Conservation (phyloP, 1,284 basidiomycete species). For the Rhodotorula sp. region DNA sequence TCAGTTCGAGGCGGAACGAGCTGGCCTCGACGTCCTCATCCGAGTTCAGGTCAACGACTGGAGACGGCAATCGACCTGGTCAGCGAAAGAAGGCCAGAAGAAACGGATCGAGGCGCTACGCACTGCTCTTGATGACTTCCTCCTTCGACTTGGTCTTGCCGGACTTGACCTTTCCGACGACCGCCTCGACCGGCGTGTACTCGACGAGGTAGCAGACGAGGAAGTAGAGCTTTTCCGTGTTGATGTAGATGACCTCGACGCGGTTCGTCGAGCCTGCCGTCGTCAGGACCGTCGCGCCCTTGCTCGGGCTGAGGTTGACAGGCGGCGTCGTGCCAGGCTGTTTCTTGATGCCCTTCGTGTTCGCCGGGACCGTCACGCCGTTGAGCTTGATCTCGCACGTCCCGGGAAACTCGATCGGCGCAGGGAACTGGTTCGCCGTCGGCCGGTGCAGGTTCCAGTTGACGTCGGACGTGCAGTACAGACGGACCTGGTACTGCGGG, state of each 20-base stretch:
- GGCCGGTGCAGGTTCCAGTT: conserved; percentile 63
- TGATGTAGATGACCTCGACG: conserved; percentile 85
- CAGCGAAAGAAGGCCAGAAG: neutral
- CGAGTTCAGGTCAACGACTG: conserved; percentile 62
- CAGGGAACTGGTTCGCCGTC: conserved; percentile 41
- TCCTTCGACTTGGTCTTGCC: conserved; percentile 64
- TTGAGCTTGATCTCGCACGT: conserved; percentile 90
- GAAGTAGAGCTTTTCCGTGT: conserved; percentile 72
- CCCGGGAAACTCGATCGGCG: conserved; percentile 83
- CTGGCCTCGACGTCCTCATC: conserved; percentile 88
- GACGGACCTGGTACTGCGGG: conserved; percentile 71
- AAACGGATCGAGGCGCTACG: neutral
- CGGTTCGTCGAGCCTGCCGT: conserved; percentile 56
- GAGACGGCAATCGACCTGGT: conserved; percentile 1
- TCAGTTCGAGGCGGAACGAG: conserved; percentile 80
- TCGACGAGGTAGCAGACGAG: conserved; percentile 80
- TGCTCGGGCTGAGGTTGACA: conserved; percentile 64
- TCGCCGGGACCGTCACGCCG: conserved; percentile 65
- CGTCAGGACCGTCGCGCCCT: conserved; percentile 21
- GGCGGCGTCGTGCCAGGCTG: conserved; percentile 94
- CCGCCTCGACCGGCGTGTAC: conserved; percentile 61
- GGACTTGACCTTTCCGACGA: conserved; percentile 67
- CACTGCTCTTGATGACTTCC: conserved; percentile 69
- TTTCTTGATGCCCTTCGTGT: conserved; percentile 88
- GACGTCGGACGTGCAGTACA: conserved; percentile 90